phyloP scores from a whole-genome alignment of 75 land plant genomes.

The Cupressus sempervirens region DNA sequence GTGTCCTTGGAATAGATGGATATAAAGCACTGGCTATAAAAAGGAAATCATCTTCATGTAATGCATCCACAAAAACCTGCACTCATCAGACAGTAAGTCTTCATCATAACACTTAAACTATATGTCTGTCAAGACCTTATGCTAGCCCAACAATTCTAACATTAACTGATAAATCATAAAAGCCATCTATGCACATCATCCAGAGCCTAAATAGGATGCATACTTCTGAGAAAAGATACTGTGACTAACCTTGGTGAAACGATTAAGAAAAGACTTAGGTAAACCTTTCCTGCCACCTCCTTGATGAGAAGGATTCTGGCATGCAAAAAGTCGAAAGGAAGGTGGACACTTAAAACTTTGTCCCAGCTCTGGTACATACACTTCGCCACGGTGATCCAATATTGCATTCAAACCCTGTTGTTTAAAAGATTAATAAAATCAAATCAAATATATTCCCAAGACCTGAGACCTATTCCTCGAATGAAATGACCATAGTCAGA shows the following conservation, averaged over 20 bases:
- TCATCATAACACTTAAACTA: background rate
- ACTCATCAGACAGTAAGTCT: conserved; percentile 6
- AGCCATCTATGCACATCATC: background rate
- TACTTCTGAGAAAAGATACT: background rate
- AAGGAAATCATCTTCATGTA: conserved; percentile 72
- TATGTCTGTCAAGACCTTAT: background rate
- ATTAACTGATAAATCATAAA: background rate
- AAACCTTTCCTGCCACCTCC: conserved; percentile 98
- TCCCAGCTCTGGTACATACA: conserved; percentile 91
- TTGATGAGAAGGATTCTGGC: conserved; percentile 93
- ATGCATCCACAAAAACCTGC: conserved; percentile 89
- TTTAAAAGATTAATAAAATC: background rate
- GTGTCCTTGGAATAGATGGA: conserved; percentile 51
- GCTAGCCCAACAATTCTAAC: background rate
- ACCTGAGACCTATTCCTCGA: background rate
- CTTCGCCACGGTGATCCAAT: conserved; percentile 95
- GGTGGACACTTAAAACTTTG: conserved; percentile 75
- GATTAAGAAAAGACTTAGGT: conserved; percentile 96
- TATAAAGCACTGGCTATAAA: conserved; percentile 67
- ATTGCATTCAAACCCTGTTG: conserved; percentile 92
- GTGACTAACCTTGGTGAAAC: conserved; percentile 81
- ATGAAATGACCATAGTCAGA: background rate
- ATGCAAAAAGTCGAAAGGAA: conserved; percentile 91
- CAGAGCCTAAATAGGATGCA: background rate
- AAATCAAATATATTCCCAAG: background rate